Evolutionary conservation across 352 stramenopile species (phyloP), one percentile per base, ranked within the genome.

Genomic region (Pythium rhizo-oryzae): DNA sequence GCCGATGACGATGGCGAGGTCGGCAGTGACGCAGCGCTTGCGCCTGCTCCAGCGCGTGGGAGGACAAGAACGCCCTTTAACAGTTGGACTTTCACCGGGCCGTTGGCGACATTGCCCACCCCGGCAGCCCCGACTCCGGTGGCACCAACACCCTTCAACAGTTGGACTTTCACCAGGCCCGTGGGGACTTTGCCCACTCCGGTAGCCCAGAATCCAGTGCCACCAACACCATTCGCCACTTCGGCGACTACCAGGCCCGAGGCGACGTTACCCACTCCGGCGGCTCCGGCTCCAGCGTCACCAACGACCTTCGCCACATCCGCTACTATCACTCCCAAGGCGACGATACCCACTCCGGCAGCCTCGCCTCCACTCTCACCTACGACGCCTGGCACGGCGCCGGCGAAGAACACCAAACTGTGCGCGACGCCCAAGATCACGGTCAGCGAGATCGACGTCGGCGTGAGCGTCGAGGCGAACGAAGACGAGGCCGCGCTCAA

Each of bases 401-500:
- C 62, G 15, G 53, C 62, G 0, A 70, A 65, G 25, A 65, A 76
- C 60, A 67, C 65, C 19, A 77, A 79, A 57, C 76, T 89, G 8
- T 89, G 81, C 47, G 71, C 67, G 18, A 79, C 74, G 55, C 72
- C 77, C 0, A 77, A 75, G 51, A 59, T 87, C 16, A 73, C 71
- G 3, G 70, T 85, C 50, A 77, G 62, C 9, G 70, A 85, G 44
- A 74, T 87, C 44, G 54, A 80, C 24, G 77, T 89, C 0, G 77
- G 77, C 28, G 64, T 63, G 2, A 52, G 47, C 15, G 59, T 85
- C 8, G 67, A 78, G 18, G 41, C 44, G n/a, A 85, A 78, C 56
- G 81, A 89, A 58, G 78, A 89, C 35, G 81, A 85, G n/a, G 79
- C 62, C 1, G 71, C 51, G 0, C 72, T 89, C 54, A 83, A 85